Percentiles rank a stretch among this genome's conserved stretches.
Evolutionary conservation across 1,284 basidiomycete genomes (phyloP).

Genomic region (Vanrija sp.): DNA sequence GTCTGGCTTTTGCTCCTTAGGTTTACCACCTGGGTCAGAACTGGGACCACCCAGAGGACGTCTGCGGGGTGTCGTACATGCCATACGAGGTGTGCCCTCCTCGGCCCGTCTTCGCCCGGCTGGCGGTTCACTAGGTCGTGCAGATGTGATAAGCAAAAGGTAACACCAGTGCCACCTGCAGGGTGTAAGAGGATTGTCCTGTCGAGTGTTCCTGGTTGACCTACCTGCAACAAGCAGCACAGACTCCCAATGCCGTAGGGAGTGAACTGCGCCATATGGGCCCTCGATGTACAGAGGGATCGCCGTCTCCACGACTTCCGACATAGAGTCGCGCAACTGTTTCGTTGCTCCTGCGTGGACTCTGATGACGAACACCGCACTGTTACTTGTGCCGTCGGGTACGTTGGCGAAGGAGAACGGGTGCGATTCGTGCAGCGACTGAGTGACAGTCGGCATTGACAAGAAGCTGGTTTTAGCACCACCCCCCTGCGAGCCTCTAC

Average conservation of each 20-base stretch:
- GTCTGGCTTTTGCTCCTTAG: too few species aligned
- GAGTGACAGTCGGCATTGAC: slow-evolving; percentile 33
- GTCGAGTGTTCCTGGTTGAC: background rate
- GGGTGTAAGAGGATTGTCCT: background rate
- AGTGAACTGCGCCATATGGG: slow-evolving; percentile 38
- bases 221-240: slow-evolving; percentile 37
- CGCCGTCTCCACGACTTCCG: slow-evolving; percentile 5
- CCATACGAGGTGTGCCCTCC: slow-evolving; percentile 32
- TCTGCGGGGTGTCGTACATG: slow-evolving; percentile 31
- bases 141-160: slow-evolving; percentile 33
- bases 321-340: slow-evolving; percentile 23
- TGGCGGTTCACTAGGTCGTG: slow-evolving; percentile 17
- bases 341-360: slow-evolving; percentile 40
- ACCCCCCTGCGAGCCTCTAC: background rate
- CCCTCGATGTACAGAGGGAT: slow-evolving; percentile 41
- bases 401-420: slow-evolving; percentile 46
- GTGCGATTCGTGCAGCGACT: slow-evolving; percentile 39
- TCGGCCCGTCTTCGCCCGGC: background rate
- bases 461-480: slow-evolving; percentile 29
- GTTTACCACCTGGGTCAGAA: slow-evolving; percentile 9
- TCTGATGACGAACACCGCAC: slow-evolving; percentile 36
- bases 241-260: slow-evolving; percentile 25
- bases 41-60: slow-evolving; percentile 21
- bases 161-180: slow-evolving; percentile 41
- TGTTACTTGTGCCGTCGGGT: slow-evolving; percentile 16